Base-by-base conservation (phyloP, 192 early-diverging fungal genomes). In the Coemansia sp. region DNA sequence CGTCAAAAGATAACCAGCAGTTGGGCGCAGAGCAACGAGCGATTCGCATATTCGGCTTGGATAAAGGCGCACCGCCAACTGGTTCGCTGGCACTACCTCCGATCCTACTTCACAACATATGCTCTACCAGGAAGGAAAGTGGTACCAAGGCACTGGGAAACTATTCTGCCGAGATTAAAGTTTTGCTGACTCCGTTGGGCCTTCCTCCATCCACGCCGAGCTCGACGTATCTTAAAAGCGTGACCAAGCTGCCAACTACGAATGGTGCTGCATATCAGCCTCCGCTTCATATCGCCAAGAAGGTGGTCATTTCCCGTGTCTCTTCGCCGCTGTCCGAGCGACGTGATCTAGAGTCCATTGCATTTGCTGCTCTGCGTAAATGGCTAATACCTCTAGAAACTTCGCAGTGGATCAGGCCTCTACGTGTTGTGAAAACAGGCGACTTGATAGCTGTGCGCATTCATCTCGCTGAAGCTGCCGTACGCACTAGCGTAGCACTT, bases 311-410 rank as follows among this genome's bases (percentile, higher is more conserved):
- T 39, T 67, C 74, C 6, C 74, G 74, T 1, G 56, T 82, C 0
- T 73, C 74, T 0, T 82, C 79, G 32, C 79, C 79, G 14, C 68
- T 82, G 20, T 66, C 74, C 1, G 74, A 82, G 35, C 66, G 69
- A 18, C 74, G 69, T 12, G 79, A 82, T 45, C 19, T 82, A 9
- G 79, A 82, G 54, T 35, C 64, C 1, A 54, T 64, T 48, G 29
- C 63, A 10, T 74, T 71, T 47, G 70, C 70, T 3, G 70, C 79
- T 14, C 56, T 82, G 23, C 74, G 75, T 32, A 14, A 53, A 18
- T 82, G 79, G 79, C 66, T 82, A 6, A 35, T 48, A 27, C 52
- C 62, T 23, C 27, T 32, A 6, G 14, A 9, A 22, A 37, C 2
- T 6, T 18, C 14, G 11, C 37, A 10, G 18, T 12, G 11, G 4